Conservation (phyloP, 257 asterid genomes). For the Mentha longifolia region DNA sequence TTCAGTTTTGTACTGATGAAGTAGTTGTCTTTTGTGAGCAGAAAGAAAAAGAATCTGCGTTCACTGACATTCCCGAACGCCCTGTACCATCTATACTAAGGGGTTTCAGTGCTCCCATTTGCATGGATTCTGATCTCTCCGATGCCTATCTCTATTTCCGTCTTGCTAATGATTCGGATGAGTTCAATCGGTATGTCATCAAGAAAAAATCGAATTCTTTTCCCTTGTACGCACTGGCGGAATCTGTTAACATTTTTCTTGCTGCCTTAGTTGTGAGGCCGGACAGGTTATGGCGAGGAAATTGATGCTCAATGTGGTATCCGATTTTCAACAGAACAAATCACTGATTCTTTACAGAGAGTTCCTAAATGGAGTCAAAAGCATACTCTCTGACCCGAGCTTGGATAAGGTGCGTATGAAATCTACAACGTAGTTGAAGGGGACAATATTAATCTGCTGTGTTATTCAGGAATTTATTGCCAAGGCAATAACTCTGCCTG, state of each 20-base stretch:
- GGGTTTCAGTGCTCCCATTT: constrained; percentile 90
- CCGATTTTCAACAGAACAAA: too few species aligned
- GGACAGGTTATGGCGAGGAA: too few species aligned
- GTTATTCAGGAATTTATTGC: too few species aligned
- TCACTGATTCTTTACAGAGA: too few species aligned
- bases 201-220: background rate
- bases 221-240: background rate
- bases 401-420: too few species aligned
- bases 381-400: too few species aligned
- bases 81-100: constrained; percentile 80
- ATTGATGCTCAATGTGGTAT: too few species aligned
- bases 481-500: too few species aligned
- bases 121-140: constrained; percentile 79
- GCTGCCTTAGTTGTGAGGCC: constrained; percentile 79
- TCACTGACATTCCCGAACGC: constrained; percentile 57
- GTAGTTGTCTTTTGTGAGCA: too few species aligned
- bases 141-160: constrained; percentile 72
- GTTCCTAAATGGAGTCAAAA: too few species aligned
- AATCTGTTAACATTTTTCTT: constrained; percentile 21
- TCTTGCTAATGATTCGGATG: constrained; percentile 86
- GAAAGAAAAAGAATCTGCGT: constrained; percentile 83
- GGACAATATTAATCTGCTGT: too few species aligned
- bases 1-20: constrained; percentile 18
- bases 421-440: too few species aligned
- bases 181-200: constrained; percentile 75